These are phyloP conservation scores for Dendrostoma leiphaemia DNA, from an alignment of 2,329 filamentous ascomycete genomes.

Conservation along the genomic window DNA sequence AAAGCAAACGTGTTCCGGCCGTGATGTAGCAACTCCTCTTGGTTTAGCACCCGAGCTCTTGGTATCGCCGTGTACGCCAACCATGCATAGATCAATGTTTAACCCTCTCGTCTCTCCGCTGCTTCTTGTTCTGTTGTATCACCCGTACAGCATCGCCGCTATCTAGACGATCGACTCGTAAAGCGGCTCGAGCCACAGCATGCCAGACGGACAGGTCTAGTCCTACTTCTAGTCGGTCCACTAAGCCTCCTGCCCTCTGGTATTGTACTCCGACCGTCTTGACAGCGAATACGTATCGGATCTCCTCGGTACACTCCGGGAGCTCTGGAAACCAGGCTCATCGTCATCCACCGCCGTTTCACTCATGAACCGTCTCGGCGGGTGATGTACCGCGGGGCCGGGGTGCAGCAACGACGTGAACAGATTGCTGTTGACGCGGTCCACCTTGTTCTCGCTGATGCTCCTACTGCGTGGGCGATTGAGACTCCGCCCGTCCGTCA, in stretches of 20 bases:
- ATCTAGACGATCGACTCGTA: too few species aligned
- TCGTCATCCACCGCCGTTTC: conserved; percentile 6
- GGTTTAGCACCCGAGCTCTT: background rate
- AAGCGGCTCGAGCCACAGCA: background rate
- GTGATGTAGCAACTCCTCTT: background rate
- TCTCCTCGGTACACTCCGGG: conserved; percentile 9
- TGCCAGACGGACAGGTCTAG: background rate
- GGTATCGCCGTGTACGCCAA: conserved; percentile 12
- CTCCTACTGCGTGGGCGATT: conserved; percentile 35
- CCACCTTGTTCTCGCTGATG: conserved; percentile 23
- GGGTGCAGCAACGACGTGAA: conserved; percentile 48
- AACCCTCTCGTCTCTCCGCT: too few species aligned
- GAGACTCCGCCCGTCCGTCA: conserved; percentile 23
- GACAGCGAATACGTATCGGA: conserved; percentile 17
- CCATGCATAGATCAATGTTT: conserved; percentile 9
- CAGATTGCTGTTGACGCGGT: conserved; percentile 37
- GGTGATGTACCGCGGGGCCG: conserved; percentile 38
- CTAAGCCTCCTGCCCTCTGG: conserved; percentile 11
- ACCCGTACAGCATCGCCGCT: too few species aligned
- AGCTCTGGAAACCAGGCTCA: background rate
- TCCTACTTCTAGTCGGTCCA: background rate
- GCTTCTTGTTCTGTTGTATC: too few species aligned
- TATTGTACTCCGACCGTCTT: conserved; percentile 12
- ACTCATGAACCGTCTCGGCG: conserved; percentile 3
- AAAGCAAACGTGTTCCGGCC: background rate